Conservation (phyloP, 371 early-diverging fungal species). For the Mucor saturninus region DNA sequence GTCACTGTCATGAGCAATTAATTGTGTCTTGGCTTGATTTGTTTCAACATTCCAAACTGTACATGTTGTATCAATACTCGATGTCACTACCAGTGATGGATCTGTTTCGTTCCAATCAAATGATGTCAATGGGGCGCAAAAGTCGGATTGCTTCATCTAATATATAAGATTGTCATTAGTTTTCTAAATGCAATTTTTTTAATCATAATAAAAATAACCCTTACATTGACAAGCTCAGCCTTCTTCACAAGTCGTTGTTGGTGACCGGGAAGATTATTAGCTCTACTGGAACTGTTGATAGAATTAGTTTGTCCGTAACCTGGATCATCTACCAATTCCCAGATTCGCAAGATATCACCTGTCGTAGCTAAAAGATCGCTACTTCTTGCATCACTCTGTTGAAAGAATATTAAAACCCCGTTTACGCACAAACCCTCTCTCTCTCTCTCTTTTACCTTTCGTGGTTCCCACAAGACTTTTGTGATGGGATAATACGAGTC, state of each 20-base stretch:
- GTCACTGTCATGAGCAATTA: constrained; percentile 97
- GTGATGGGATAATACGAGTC: constrained; percentile 90
- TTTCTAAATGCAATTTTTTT: not conserved
- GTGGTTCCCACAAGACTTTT: constrained; percentile 89
- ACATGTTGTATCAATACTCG: constrained; percentile 96
- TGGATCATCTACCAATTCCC: constrained; percentile 79
- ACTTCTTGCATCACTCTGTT: constrained; percentile 48
- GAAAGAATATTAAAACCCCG: constrained; percentile 1
- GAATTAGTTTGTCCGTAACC: constrained; percentile 44
- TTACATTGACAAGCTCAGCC: constrained; percentile 65
- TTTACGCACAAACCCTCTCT: not conserved
- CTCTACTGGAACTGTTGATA: constrained; percentile 26
- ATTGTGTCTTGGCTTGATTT: constrained; percentile 92
- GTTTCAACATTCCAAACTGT: constrained; percentile 97
- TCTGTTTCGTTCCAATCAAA: constrained; percentile 96
- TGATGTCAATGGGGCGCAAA: constrained; percentile 90
- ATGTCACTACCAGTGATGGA: constrained; percentile 84
- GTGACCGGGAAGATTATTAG: constrained; percentile 11
- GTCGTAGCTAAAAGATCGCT: constrained; percentile 87
- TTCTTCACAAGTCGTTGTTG: constrained; percentile 44
- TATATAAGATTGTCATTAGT: not conserved
- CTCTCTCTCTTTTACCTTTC: constrained; percentile 55
- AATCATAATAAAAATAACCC: not conserved
- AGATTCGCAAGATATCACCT: constrained; percentile 85
- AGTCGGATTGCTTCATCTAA: constrained; percentile 66